Base-by-base conservation (phyloP, 2,329 filamentous ascomycete species). In the Alternaria atra region DNA sequence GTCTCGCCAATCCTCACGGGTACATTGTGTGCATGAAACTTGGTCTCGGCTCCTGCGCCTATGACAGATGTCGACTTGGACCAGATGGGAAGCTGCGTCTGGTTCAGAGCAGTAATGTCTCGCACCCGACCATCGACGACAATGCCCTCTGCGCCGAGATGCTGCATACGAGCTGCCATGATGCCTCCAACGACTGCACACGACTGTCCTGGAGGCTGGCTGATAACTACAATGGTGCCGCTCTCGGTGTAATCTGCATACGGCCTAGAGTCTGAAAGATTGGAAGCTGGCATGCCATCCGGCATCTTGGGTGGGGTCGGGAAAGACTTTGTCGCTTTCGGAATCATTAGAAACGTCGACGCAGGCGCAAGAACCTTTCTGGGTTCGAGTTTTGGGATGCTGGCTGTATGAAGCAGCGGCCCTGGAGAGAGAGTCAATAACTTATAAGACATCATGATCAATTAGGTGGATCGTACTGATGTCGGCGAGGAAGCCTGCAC, bases 121-220 rank as follows among this genome's bases (percentile, higher is more conserved):
- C 91, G 83, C 6, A 90, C 86, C 39, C 90, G 81, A 1, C 91
- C 91, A 66, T 87, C 84, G 7, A 92, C 88, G n/a, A 93, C 79
- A 10, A 90, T 84, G 3, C 84, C 90, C 66, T 82, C 81, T 17
- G 86, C 86, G 13, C 86, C 85, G 10, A 89, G 82, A 13, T 84
- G 75, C 69, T 88, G 87, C 85, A 93, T 90, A 20, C 91, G 83
- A 30, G 86, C 81, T 5, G 89, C 91, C 85, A 93, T 91, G 65
- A 93, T 91, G 17, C 91, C 91, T n/a, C 91, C 91, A 6, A 91
- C 84, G 7, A 91, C 84, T 6, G 91, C 91, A 77, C 91, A 92
- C 52, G 83, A 84, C 73, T 92, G 90, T 1, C 82, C 84, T 0
- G 81, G 71, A 0, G 90, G 89, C 70, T 93, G 90, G 62, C 87